phyloP scores from a whole-genome alignment of 495 filamentous ascomycete genomes.

The Tuber calosporum region DNA sequence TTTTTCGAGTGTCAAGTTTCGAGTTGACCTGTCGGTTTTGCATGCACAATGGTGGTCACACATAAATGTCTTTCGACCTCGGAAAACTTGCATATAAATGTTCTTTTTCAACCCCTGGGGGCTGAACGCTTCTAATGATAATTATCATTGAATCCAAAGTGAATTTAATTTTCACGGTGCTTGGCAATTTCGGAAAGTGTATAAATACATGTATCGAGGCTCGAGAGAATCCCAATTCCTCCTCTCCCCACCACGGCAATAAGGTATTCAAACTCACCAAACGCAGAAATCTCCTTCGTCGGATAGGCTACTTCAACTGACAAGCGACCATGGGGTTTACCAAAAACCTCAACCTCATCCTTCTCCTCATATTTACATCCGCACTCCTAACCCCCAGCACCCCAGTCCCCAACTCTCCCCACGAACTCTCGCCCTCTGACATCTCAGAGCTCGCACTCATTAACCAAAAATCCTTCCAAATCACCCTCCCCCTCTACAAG shows the following conservation, averaged over 20 bases:
- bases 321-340: neutral
- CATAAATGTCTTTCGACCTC: too few relatives aligned
- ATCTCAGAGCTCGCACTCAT: neutral
- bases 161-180: neutral
- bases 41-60: too few relatives aligned
- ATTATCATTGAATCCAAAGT: too few relatives aligned
- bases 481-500: neutral
- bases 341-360: neutral
- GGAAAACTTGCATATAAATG: too few relatives aligned
- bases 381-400: constrained; percentile 10
- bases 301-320: neutral
- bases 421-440: neutral
- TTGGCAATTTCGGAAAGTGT: neutral
- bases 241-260: neutral
- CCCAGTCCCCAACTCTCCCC: constrained; percentile 9
- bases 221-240: neutral
- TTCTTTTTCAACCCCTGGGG: too few relatives aligned
- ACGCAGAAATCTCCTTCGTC: neutral
- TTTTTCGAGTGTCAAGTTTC: too few relatives aligned
- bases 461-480: neutral
- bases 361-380: constrained; percentile 3
- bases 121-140: too few relatives aligned
- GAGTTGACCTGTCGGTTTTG: too few relatives aligned
- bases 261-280: neutral
- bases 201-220: neutral